Evolutionary conservation across 1,139 yeast genomes (phyloP).

Genomic region (Blastobotrys apis): DNA sequence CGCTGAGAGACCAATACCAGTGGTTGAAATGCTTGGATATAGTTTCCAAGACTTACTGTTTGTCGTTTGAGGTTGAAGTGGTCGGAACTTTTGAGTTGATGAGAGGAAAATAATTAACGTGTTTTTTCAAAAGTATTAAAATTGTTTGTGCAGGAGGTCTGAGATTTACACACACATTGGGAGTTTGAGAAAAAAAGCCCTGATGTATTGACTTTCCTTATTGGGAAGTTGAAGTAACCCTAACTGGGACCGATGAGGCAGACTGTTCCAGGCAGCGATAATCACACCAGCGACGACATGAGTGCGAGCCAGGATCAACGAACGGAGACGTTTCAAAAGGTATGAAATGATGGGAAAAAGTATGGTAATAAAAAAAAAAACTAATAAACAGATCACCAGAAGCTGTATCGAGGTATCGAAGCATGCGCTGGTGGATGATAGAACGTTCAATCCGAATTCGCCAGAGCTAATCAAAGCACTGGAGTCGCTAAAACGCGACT

Average conservation of each 20-base stretch:
- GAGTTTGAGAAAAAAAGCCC: background rate
- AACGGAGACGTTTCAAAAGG: constrained; percentile 1
- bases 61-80: constrained; percentile 4
- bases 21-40: background rate
- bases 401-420: constrained; percentile 15
- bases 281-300: too few relatives aligned
- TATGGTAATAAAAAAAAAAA: background rate
- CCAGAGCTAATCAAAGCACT: constrained; percentile 34
- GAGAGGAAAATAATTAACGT: background rate
- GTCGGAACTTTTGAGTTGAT: constrained; percentile 5
- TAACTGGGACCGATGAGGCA: too few relatives aligned
- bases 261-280: too few relatives aligned
- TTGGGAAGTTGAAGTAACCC: background rate
- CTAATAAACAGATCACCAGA: constrained; percentile 1
- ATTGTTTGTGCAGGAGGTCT: background rate
- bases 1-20: constrained; percentile 27
- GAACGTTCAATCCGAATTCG: constrained; percentile 18
- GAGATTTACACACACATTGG: background rate
- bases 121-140: background rate
- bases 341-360: background rate
- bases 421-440: constrained; percentile 9
- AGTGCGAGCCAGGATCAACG: background rate
- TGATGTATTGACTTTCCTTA: background rate
- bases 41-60: constrained; percentile 14
- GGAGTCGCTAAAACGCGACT: constrained; percentile 14